Percentiles rank a stretch among this genome's conserved stretches.
Evolutionary conservation across 345 rosid genomes (phyloP).

Genomic region (Stellera chamaejasme): DNA sequence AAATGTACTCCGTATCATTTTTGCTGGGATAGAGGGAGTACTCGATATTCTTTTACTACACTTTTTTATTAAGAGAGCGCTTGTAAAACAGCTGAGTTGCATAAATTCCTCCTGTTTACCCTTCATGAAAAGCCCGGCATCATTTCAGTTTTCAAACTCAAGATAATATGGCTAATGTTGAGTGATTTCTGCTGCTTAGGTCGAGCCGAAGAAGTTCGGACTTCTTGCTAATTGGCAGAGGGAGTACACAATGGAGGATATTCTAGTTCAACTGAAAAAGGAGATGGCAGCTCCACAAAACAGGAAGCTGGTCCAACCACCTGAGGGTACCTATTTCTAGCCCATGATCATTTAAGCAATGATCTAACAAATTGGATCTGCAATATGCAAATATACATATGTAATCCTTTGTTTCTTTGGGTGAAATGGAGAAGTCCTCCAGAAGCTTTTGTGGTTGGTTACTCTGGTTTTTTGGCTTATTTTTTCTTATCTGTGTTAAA

Average conservation of each 20-base stretch:
- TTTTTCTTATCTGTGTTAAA: conserved; percentile 23
- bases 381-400: conserved; percentile 36
- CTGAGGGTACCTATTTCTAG: conserved; percentile 82
- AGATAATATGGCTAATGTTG: no score
- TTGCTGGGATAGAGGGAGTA: no score
- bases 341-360: conserved; percentile 18
- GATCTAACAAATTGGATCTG: conserved; percentile 18
- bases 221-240: conserved; percentile 73
- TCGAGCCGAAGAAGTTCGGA: conserved; percentile 66
- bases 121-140: no score
- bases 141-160: no score
- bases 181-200: conserved; percentile 21
- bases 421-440: conserved; percentile 31
- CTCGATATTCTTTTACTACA: no score
- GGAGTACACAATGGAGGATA: conserved; percentile 74
- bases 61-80: no score
- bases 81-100: no score
- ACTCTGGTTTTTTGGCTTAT: conserved; percentile 13
- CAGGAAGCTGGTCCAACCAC: conserved; percentile 81
- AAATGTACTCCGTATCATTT: no score
- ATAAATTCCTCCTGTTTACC: no score
- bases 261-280: conserved; percentile 64
- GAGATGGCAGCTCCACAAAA: conserved; percentile 71
- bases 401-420: conserved; percentile 27
- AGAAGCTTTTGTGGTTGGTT: conserved; percentile 26